Percentiles rank a stretch among this genome's conserved stretches.
These are phyloP conservation scores for Mycena belliarum DNA, from an alignment of 768 basidiomycete genomes.

Conservation along the genomic window DNA sequence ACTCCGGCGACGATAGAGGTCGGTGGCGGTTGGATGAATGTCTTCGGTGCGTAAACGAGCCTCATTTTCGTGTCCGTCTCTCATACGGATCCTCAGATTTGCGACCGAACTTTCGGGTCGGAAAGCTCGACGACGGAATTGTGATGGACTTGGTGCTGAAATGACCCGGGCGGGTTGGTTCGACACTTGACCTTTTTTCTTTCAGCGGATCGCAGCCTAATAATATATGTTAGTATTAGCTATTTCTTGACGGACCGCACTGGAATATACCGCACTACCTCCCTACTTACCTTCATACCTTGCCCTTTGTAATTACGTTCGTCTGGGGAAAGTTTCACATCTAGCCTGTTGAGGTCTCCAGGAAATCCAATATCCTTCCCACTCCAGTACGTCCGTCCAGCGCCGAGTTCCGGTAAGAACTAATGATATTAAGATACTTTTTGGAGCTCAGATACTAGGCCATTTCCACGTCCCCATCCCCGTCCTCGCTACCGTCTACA, in stretches of 20 bases:
- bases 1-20: conserved; percentile 43
- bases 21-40: conserved; percentile 85
- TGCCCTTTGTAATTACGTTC: too few relatives aligned
- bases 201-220: too few relatives aligned
- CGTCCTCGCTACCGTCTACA: conserved; percentile 57
- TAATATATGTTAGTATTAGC: too few relatives aligned
- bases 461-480: conserved; percentile 61
- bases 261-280: too few relatives aligned
- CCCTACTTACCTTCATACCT: too few relatives aligned
- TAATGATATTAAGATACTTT: conserved; percentile 31
- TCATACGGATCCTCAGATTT: conserved; percentile 49
- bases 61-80: background rate
- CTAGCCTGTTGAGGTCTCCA: too few relatives aligned
- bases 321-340: too few relatives aligned
- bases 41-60: conserved; percentile 50
- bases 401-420: background rate
- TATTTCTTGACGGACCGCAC: too few relatives aligned
- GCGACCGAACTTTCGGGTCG: conserved; percentile 82
- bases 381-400: too few relatives aligned
- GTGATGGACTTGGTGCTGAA: conserved; percentile 72
- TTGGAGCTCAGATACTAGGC: conserved; percentile 36
- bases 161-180: conserved; percentile 81
- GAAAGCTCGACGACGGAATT: conserved; percentile 61
- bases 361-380: too few relatives aligned
- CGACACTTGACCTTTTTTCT: conserved; percentile 32